Conservation (phyloP, 2,329 filamentous ascomycete species). For the Septoria linicola region DNA sequence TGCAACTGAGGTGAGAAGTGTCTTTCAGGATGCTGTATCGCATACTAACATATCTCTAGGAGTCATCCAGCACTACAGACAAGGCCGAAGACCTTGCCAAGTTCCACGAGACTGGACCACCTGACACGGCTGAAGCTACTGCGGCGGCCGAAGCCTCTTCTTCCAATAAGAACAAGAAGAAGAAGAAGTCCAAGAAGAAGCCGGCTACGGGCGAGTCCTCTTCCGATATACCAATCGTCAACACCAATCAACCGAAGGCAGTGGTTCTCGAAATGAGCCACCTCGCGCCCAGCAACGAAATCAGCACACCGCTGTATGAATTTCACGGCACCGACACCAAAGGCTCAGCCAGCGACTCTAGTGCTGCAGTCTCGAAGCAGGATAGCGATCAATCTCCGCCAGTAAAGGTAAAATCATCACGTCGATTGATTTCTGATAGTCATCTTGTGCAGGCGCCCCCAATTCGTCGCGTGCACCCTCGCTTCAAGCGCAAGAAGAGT, state of each 20-base stretch:
- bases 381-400: not conserved
- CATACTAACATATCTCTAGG: not conserved
- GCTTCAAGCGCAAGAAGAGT: constrained; percentile 16
- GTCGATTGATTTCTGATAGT: constrained; percentile 6
- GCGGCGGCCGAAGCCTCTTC: not conserved
- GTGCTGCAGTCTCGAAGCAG: not conserved
- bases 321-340: constrained; percentile 3
- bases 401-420: constrained; percentile 11
- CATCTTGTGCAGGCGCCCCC: constrained; percentile 8
- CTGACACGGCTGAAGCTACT: constrained; percentile 6
- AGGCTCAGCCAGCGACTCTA: not conserved
- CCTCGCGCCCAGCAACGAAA: constrained; percentile 8
- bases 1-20: too few relatives aligned
- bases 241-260: constrained; percentile 1
- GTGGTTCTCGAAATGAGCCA: constrained; percentile 17
- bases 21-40: too few relatives aligned
- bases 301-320: constrained; percentile 7
- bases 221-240: not conserved
- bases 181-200: constrained; percentile 13
- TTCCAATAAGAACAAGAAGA: constrained; percentile 18
- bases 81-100: not conserved
- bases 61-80: not conserved
- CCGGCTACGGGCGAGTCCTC: not conserved
- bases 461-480: constrained; percentile 4
- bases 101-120: constrained; percentile 1